phyloP scores from a whole-genome alignment of 2,329 filamentous ascomycete genomes.

The Davidsoniella eucalypti region DNA sequence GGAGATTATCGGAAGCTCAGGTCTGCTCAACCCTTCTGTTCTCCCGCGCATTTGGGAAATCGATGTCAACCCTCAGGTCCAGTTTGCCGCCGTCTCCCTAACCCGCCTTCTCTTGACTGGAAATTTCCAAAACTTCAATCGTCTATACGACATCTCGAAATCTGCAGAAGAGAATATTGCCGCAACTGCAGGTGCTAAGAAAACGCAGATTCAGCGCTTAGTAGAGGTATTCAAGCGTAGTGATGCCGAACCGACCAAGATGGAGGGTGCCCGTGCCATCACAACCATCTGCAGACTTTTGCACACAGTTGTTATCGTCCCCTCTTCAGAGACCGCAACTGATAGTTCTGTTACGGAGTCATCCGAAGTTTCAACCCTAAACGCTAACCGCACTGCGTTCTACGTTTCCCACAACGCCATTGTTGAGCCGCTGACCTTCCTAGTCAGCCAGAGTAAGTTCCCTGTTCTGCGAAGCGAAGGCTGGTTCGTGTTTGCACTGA shows the following conservation, averaged over 20 bases:
- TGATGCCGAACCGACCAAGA: constrained; percentile 35
- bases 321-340: neutral
- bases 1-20: constrained; percentile 26
- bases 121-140: constrained; percentile 34
- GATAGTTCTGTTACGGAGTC: neutral
- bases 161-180: constrained; percentile 17
- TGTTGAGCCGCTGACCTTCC: constrained; percentile 28
- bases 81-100: constrained; percentile 43
- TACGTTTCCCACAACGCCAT: constrained; percentile 29
- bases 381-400: constrained; percentile 22
- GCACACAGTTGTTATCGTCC: constrained; percentile 24
- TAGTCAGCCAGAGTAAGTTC: constrained; percentile 42
- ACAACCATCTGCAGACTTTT: constrained; percentile 37
- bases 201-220: constrained; percentile 18
- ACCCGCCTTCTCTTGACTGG: constrained; percentile 38
- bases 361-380: neutral
- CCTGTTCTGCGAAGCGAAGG: constrained; percentile 41
- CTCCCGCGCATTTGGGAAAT: constrained; percentile 39
- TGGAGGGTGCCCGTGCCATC: constrained; percentile 40
- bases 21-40: constrained; percentile 27
- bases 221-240: constrained; percentile 23
- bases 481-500: constrained; percentile 46
- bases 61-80: constrained; percentile 38
- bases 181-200: neutral
- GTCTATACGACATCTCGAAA: constrained; percentile 28